Conservation (phyloP, 169 alveolate genomes). For the Eimeria maxima region DNA sequence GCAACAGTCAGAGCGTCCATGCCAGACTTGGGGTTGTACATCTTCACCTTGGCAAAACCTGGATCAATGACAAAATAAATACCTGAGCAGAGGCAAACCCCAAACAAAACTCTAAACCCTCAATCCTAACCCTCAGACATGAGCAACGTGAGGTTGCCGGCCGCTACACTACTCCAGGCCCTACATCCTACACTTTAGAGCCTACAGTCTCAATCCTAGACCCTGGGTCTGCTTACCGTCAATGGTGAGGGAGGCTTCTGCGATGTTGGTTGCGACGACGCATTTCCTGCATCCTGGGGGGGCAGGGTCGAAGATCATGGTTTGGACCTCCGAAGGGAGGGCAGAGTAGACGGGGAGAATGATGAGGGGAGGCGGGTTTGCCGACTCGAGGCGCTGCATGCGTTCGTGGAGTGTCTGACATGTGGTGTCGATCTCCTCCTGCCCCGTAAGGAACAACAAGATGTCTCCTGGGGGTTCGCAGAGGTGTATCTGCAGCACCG, state of each 20-base stretch:
- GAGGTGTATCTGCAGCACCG: conserved; percentile 98
- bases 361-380: conserved; percentile 98
- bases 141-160: too few relatives aligned
- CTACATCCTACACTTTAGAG: background rate
- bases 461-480: conserved; percentile 99
- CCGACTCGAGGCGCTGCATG: conserved; percentile 93
- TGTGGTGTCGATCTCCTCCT: conserved; percentile 99
- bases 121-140: background rate
- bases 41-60: conserved; percentile 98
- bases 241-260: conserved; percentile 99
- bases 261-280: conserved; percentile 99
- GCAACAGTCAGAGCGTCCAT: conserved; percentile 99
- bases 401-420: conserved; percentile 97
- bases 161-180: background rate
- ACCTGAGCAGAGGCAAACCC: conserved; percentile 79
- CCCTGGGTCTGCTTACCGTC: conserved; percentile 94
- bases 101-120: background rate
- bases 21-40: conserved; percentile 98
- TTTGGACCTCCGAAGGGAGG: conserved; percentile 98
- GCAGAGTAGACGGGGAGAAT: conserved; percentile 99
- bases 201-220: background rate
- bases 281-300: conserved; percentile 99
- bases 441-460: conserved; percentile 99
- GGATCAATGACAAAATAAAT: conserved; percentile 99
- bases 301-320: conserved; percentile 99